Conservation (phyloP, 208 protist species). For the Histomonas meleagridis region DNA sequence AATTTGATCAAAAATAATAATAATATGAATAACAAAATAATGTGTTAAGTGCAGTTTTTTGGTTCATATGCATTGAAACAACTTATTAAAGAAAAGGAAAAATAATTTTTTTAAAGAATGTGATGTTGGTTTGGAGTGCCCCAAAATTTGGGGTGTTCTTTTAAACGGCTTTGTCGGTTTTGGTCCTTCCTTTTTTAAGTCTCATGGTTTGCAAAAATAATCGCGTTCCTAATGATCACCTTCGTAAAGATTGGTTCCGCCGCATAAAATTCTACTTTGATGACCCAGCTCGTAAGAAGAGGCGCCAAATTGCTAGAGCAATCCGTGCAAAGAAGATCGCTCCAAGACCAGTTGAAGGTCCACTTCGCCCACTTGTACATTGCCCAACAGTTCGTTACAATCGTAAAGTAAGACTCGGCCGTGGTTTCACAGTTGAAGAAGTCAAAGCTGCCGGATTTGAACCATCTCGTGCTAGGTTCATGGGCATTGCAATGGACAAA, state of each 20-base stretch:
- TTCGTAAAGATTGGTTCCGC: constrained; percentile 55
- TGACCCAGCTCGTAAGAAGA: constrained; percentile 52
- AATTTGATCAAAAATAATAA: too few species aligned
- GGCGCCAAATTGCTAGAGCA: constrained; percentile 37
- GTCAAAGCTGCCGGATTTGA: constrained; percentile 45
- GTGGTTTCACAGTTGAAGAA: constrained; percentile 60
- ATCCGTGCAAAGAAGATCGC: constrained; percentile 50
- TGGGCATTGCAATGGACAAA: constrained; percentile 5
- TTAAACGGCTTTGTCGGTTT: too few species aligned
- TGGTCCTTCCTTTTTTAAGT: too few species aligned
- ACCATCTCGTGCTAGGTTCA: constrained; percentile 2
- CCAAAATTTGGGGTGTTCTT: too few species aligned
- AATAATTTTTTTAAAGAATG: too few species aligned
- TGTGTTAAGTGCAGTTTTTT: too few species aligned
- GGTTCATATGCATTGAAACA: too few species aligned
- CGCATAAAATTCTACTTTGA: constrained; percentile 58
- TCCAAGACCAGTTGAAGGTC: constrained; percentile 56
- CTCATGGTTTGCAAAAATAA: constrained; percentile 55
- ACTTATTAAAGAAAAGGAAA: too few species aligned
- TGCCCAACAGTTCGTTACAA: constrained; percentile 58
- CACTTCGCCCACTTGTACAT: constrained; percentile 58
- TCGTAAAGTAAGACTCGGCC: constrained; percentile 51
- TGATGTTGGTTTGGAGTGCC: too few species aligned
- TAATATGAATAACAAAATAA: too few species aligned
- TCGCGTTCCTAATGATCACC: constrained; percentile 55